Conservation (phyloP, 192 early-diverging fungal species). For the Neocallimastix lanati region DNA sequence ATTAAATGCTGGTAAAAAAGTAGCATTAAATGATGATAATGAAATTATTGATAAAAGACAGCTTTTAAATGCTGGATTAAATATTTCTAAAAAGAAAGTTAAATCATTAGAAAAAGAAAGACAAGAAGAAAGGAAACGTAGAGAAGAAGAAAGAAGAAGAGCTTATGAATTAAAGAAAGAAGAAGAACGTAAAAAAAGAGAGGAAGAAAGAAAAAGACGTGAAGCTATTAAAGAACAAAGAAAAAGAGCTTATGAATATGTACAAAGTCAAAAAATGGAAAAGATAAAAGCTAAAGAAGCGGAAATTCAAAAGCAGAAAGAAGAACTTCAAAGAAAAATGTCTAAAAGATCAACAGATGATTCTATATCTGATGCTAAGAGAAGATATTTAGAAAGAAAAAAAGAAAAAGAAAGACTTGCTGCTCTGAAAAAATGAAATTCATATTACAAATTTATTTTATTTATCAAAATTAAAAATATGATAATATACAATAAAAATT, state of each 20-base stretch:
- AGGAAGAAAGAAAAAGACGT: not conserved
- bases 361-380: not conserved
- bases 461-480: no score
- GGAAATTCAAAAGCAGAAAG: not conserved
- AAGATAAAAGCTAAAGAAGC: not conserved
- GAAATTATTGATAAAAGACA: constrained; percentile 59
- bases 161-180: constrained; percentile 13
- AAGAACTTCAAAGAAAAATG: not conserved
- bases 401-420: not conserved
- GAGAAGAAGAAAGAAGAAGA: constrained; percentile 23
- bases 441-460: no score
- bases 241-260: constrained; percentile 18
- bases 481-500: no score
- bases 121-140: constrained; percentile 24
- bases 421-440: not conserved
- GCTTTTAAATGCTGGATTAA: constrained; percentile 50
- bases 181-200: constrained; percentile 9
- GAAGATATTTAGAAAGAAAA: not conserved
- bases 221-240: constrained; percentile 13
- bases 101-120: constrained; percentile 26
- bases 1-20: constrained; percentile 14
- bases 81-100: constrained; percentile 29
- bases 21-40: constrained; percentile 46
- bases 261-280: constrained; percentile 14
- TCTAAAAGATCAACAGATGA: not conserved